Base-by-base conservation (phyloP, 164 flowering plant genomes). In the Magnolia officinalis region DNA sequence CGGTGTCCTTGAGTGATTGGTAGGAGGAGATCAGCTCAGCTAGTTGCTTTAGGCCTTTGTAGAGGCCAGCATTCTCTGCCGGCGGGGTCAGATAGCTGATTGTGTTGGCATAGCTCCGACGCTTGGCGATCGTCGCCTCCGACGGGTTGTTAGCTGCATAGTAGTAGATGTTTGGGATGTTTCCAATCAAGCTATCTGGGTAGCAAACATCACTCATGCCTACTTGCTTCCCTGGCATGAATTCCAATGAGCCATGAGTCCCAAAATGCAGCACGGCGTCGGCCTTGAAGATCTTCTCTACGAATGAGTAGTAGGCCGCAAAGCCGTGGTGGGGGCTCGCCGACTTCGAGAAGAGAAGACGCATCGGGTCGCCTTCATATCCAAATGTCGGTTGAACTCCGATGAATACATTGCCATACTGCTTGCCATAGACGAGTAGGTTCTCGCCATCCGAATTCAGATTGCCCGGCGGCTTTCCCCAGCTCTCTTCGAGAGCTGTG, bases 391-490 rank as follows among this genome's bases (percentile, higher is more conserved):
- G 99, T 78, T 96, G 99, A 74, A 96, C 98, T 0, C 98, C 99
- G 20, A 96, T 96, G 84, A 96, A 96, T 52, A 94, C 85, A 77
- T 96, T 94, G 8, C 99, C 99, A 58, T 91, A 94, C 77, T 94
- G 93, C 77, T 96, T 96, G 10, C 98, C 99, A 78, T 92, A 96
- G 6, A 96, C 99, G 82, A 96, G 78, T 59, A 94, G 96, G 83
- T 89, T 86, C 87, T 96, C 99, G 29, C 99, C 99, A 76, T 96
- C 99, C 0, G 99, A 88, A 71, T 94, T 96, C 75, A 96, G 80
- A 78, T 94, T 96, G n/a, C 99, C 99, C 2, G 99, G 99, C 66
- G 99, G 88, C 71, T 96, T 96, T 31, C 99, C 99, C 99, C 99
- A 96, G 86, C 88, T 96, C 45, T 96, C 99, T 81, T 96, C 99